Evolutionary conservation across 1,284 basidiomycete species (phyloP).

Genomic region (Melampsora americana): DNA sequence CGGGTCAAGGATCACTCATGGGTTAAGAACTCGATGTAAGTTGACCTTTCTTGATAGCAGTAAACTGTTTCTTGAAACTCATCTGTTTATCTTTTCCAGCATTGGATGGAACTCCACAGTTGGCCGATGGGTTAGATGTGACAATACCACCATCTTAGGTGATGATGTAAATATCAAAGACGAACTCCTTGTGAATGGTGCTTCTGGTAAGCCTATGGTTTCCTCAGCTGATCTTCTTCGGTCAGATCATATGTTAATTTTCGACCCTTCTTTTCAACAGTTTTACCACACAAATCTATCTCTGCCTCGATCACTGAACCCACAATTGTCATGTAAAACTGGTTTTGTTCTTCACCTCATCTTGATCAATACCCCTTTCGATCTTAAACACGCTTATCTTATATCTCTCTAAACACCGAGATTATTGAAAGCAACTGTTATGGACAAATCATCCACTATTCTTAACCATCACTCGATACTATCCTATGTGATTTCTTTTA

Average conservation of each 20-base stretch:
- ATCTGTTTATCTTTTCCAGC: background rate
- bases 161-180: constrained; percentile 61
- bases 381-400: too few relatives aligned
- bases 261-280: background rate
- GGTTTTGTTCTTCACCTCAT: too few relatives aligned
- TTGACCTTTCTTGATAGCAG: background rate
- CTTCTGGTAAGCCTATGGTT: constrained; percentile 52
- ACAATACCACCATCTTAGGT: constrained; percentile 60
- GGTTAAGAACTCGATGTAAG: constrained; percentile 59
- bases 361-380: too few relatives aligned
- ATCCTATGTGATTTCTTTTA: too few relatives aligned
- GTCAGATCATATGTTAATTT: background rate
- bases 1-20: constrained; percentile 59
- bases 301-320: constrained; percentile 36
- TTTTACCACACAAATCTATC: constrained; percentile 40
- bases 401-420: too few relatives aligned
- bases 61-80: background rate
- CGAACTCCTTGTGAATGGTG: constrained; percentile 59
- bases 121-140: constrained; percentile 59
- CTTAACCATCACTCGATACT: too few relatives aligned
- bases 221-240: too few relatives aligned
- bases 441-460: too few relatives aligned
- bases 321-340: constrained; percentile 32
- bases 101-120: constrained; percentile 60
- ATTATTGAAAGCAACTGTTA: too few relatives aligned